Conservation (phyloP, 495 filamentous ascomycete genomes). For the Trichoderma asperelloides region DNA sequence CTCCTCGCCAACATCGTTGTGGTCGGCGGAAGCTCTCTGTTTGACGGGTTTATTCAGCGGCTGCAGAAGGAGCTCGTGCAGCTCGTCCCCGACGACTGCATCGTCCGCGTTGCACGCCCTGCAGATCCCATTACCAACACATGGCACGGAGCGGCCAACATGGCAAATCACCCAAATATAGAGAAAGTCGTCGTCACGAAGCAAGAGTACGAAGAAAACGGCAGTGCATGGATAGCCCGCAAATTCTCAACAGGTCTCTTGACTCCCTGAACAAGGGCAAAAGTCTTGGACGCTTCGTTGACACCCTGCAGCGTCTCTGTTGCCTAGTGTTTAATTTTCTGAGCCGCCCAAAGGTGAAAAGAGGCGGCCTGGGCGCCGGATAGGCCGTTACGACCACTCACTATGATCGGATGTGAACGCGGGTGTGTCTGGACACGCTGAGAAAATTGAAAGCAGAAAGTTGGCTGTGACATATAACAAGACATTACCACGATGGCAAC, state of each 20-base stretch:
- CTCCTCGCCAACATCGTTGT: constrained; percentile 82
- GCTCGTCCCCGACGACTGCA: constrained; percentile 66
- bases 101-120: constrained; percentile 62
- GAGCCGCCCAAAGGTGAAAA: not conserved
- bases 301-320: not conserved
- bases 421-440: not conserved
- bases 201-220: constrained; percentile 83
- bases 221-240: constrained; percentile 64
- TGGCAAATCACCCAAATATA: constrained; percentile 61
- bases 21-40: constrained; percentile 74
- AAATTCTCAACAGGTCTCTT: constrained; percentile 47
- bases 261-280: not conserved
- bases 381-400: not conserved
- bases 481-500: not conserved
- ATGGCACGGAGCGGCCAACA: constrained; percentile 72
- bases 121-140: constrained; percentile 69
- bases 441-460: not conserved
- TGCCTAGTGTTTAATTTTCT: not conserved
- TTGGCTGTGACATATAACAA: not conserved
- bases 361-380: not conserved
- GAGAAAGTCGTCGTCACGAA: constrained; percentile 63
- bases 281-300: not conserved
- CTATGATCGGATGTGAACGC: not conserved
- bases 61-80: constrained; percentile 70
- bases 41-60: constrained; percentile 75